Base-by-base conservation (phyloP, 768 basidiomycete genomes). In the Dentipellis sp. region DNA sequence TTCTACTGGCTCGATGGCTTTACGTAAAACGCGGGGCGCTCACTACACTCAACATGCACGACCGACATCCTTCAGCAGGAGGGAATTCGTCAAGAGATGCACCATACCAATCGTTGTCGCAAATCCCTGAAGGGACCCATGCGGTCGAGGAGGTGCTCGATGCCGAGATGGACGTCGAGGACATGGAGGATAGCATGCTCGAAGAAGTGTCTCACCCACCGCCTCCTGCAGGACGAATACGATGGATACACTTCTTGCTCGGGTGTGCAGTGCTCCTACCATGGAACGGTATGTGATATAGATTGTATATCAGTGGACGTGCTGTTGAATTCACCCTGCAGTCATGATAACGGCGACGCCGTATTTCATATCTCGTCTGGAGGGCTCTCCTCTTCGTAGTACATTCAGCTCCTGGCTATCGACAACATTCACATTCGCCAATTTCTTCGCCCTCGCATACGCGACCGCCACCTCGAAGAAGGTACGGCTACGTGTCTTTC, bases 271-370 rank as follows among this genome's bases (percentile, higher is more conserved):
- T 86, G 3, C 75, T 97, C 7, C 70, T 97, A 16, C 85, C 90
- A 29, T 97, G 93, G 93, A 95, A 94, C 65, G 91, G 93, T 92
- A 67, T 65, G 78, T 45, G 21, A 5, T 10, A 16, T 63, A 10
- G 17, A 10, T 37, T 48, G 29, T 49, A 7, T 50, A 14, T 35
- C 56, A 16, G 10, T 37, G 17, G 49, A 35, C 35, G 47, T 22
- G 47, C 38, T 39, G 40, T 59, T 17, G 53, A 56, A 8, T 29
- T 29, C 38, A 42, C 3, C 19, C n/a, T n/a, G 19, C 56, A 95
- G 93, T 84, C 1, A 73, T 94, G 65, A 93, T 97, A 22, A 95
- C 90, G 35, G 91, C 87, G 0, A 84, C 84, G 49, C 84, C 92
- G 0, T 91, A 86, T 67, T 91, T 95, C 67, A 67, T 86, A 35